Conservation (phyloP, 2,329 filamentous ascomycete species). For the Fusarium sulawesiense region DNA sequence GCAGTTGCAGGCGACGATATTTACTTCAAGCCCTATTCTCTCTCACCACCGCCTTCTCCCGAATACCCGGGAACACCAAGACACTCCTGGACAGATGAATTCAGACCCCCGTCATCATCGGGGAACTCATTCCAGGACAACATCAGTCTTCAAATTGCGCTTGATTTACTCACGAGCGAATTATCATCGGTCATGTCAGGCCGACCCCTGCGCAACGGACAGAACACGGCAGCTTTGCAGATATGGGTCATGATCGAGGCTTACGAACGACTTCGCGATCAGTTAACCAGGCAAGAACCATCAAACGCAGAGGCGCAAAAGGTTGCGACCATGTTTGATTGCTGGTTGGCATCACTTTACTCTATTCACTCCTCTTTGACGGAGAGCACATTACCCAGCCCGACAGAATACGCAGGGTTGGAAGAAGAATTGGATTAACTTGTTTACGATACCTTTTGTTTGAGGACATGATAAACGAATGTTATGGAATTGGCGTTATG, state of each 20-base stretch:
- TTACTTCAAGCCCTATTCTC: constrained; percentile 60
- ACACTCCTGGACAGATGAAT: constrained; percentile 21
- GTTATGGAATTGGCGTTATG: constrained; percentile 29
- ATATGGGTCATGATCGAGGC: constrained; percentile 69
- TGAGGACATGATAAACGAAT: constrained; percentile 18
- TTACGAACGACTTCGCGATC: constrained; percentile 64
- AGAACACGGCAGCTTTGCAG: constrained; percentile 60
- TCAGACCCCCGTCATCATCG: constrained; percentile 28
- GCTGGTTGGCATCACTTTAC: constrained; percentile 63
- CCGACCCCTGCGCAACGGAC: constrained; percentile 37
- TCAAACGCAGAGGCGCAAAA: constrained; percentile 48
- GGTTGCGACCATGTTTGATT: constrained; percentile 57
- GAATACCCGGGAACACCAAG: constrained; percentile 33
- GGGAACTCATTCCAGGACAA: constrained; percentile 47
- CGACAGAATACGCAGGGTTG: constrained; percentile 48
- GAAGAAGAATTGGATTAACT: constrained; percentile 43
- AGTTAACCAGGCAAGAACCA: constrained; percentile 53
- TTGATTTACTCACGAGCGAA: constrained; percentile 63
- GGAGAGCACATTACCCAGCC: constrained; percentile 38
- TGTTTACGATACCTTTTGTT: constrained; percentile 5
- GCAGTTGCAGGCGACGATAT: constrained; percentile 60
- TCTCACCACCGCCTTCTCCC: constrained; percentile 52
- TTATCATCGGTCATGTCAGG: constrained; percentile 57
- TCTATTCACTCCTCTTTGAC: constrained; percentile 55
- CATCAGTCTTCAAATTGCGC: constrained; percentile 61